A percentile compares a stretch with the other conserved stretches of the same genome.
Evolutionary conservation across 2,329 filamentous ascomycete species (phyloP).

Genomic region (Colletotrichum gigasporum): DNA sequence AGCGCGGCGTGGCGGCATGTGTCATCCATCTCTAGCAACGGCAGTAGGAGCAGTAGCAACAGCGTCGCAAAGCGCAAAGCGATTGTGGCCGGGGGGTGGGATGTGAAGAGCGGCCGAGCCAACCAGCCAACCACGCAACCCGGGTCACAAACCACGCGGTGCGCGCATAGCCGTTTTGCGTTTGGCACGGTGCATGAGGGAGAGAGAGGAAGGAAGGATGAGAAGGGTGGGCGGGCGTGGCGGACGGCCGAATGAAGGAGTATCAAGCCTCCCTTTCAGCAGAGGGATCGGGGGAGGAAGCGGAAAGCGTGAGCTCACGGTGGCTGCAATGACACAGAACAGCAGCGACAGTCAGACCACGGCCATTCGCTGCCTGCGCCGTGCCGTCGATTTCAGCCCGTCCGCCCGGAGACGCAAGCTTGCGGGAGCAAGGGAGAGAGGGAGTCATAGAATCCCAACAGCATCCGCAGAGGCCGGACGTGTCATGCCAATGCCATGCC

Average conservation of each 20-base stretch:
- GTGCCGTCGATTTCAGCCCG: not conserved
- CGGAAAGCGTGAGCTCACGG: not conserved
- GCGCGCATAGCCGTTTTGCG: conserved; percentile 16
- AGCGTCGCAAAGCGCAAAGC: too few species aligned
- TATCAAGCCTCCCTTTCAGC: not conserved
- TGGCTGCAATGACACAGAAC: conserved; percentile 4
- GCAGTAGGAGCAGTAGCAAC: too few species aligned
- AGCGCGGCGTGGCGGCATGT: not conserved
- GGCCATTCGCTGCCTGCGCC: conserved; percentile 2
- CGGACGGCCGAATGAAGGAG: not conserved
- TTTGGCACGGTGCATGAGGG: conserved; percentile 10
- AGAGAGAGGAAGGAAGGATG: too few species aligned
- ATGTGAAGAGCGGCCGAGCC: not conserved
- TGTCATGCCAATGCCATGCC: not conserved
- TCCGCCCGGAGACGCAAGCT: not conserved
- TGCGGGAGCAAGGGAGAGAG: too few species aligned
- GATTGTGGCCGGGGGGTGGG: not conserved
- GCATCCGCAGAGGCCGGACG: not conserved
- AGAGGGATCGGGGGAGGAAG: not conserved
- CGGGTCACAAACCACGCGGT: not conserved
- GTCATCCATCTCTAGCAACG: conserved; percentile 5
- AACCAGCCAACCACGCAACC: not conserved
- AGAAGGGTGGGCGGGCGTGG: conserved; percentile 4
- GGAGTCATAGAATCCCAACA: conserved; percentile 2
- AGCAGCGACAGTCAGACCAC: conserved; percentile 1